Percentiles rank a stretch among this genome's conserved stretches.
These are phyloP conservation scores for Pythium chondricola DNA, from an alignment of 352 stramenopile genomes.

Conservation along the genomic window DNA sequence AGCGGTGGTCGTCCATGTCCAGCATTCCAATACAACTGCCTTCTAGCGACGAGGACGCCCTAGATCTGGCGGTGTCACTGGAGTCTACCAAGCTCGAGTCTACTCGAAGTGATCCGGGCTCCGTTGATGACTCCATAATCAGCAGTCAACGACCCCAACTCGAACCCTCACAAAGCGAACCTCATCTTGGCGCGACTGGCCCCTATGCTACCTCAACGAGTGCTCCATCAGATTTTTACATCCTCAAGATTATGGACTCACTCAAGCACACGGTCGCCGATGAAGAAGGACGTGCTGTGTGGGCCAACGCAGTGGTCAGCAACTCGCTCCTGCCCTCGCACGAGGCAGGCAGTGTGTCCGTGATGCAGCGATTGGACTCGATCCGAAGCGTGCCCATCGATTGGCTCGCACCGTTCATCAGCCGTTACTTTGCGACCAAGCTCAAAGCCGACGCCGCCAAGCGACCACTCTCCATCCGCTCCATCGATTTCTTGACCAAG, in stretches of 20 bases:
- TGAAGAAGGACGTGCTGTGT: conserved; percentile 51
- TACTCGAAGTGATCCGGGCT: conserved; percentile 15
- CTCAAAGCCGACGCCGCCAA: conserved; percentile 57
- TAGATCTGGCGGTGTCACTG: not conserved
- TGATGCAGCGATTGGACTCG: conserved; percentile 35
- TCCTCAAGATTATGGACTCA: conserved; percentile 49
- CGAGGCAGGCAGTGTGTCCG: conserved; percentile 15
- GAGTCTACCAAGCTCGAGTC: conserved; percentile 7
- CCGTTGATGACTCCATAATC: no score
- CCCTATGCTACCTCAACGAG: conserved; percentile 20
- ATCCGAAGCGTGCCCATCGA: conserved; percentile 46
- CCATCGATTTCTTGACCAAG: conserved; percentile 74
- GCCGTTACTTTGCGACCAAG: conserved; percentile 74
- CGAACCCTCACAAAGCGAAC: conserved; percentile 31
- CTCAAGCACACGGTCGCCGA: conserved; percentile 33
- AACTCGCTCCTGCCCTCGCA: conserved; percentile 22
- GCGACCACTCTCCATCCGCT: conserved; percentile 59
- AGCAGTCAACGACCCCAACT: conserved; percentile 10
- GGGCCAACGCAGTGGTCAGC: conserved; percentile 57
- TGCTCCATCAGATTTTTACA: conserved; percentile 33
- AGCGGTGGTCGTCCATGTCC: conserved; percentile 22
- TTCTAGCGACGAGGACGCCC: not conserved
- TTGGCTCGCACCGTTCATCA: conserved; percentile 57
- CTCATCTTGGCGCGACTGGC: conserved; percentile 17
- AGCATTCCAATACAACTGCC: conserved; percentile 4